phyloP scores from a whole-genome alignment of 257 asterid species.

The Avicennia marina region DNA sequence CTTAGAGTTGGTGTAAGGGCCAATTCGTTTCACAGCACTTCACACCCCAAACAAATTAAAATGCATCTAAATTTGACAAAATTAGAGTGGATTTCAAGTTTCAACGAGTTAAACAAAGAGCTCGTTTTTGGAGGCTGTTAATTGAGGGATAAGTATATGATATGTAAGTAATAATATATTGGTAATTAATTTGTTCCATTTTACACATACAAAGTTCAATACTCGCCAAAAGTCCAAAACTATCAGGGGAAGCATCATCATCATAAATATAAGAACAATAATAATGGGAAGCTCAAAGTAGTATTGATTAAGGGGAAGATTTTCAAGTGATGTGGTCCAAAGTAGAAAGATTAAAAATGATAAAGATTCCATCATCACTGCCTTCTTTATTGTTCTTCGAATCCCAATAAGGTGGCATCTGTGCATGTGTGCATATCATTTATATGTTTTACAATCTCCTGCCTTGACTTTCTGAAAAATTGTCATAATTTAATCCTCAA shows the following conservation, averaged over 20 bases:
- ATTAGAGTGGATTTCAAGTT: too few species aligned
- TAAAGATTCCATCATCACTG: conserved; percentile 12
- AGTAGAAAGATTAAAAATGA: background rate
- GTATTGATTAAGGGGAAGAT: background rate
- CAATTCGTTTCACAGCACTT: background rate
- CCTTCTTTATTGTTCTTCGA: background rate
- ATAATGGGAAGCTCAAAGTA: background rate
- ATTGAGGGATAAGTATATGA: too few species aligned
- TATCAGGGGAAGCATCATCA: too few species aligned
- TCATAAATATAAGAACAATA: too few species aligned
- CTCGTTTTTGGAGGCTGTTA: too few species aligned
- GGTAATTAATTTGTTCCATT: too few species aligned
- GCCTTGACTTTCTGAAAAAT: background rate
- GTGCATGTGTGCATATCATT: background rate
- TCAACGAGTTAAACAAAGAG: too few species aligned
- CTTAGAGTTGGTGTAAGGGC: too few species aligned
- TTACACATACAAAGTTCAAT: too few species aligned
- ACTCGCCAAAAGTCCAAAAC: too few species aligned
- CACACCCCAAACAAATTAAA: background rate
- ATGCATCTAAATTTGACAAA: background rate
- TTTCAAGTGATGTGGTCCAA: conserved; percentile 1
- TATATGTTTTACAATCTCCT: conserved; percentile 7
- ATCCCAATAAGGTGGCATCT: conserved; percentile 18
- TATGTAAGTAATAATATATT: too few species aligned
- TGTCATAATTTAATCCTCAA: background rate